These are phyloP conservation scores for Kwoniella mangroviensis DNA, from an alignment of 768 basidiomycete genomes.

Conservation along the genomic window DNA sequence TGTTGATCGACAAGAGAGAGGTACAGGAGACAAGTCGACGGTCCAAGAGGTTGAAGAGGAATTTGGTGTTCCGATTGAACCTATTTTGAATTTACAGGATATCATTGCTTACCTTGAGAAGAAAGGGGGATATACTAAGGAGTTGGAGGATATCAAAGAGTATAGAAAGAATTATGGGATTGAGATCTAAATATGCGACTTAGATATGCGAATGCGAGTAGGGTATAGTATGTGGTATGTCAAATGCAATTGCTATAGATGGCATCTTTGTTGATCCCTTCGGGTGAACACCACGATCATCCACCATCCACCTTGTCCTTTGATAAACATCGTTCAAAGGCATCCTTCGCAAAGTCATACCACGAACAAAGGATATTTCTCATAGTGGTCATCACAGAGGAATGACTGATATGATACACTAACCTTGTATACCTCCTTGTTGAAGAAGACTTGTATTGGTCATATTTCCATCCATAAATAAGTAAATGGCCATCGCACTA, in stretches of 20 bases:
- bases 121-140: slow-evolving; percentile 66
- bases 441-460: background rate
- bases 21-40: slow-evolving; percentile 68
- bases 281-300: too few relatives aligned
- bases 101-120: slow-evolving; percentile 79
- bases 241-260: too few relatives aligned
- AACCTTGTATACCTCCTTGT: background rate
- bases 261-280: too few relatives aligned
- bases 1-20: slow-evolving; percentile 85
- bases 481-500: background rate
- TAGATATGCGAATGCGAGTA: too few relatives aligned
- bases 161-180: slow-evolving; percentile 76
- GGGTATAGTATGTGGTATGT: too few relatives aligned
- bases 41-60: slow-evolving; percentile 79
- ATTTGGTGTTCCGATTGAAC: slow-evolving; percentile 72
- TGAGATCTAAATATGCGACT: too few relatives aligned
- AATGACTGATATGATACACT: background rate
- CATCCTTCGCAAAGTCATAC: background rate
- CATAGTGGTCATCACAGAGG: too few relatives aligned
- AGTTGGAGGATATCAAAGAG: slow-evolving; percentile 72
- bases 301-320: too few relatives aligned
- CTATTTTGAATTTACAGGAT: slow-evolving; percentile 83
- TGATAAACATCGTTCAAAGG: background rate
- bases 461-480: background rate
- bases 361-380: slow-evolving; percentile 15